Percentiles rank a stretch among this genome's conserved stretches.
These are phyloP conservation scores for Macrophomina tecta DNA, from an alignment of 2,329 filamentous ascomycete species.

Conservation along the genomic window DNA sequence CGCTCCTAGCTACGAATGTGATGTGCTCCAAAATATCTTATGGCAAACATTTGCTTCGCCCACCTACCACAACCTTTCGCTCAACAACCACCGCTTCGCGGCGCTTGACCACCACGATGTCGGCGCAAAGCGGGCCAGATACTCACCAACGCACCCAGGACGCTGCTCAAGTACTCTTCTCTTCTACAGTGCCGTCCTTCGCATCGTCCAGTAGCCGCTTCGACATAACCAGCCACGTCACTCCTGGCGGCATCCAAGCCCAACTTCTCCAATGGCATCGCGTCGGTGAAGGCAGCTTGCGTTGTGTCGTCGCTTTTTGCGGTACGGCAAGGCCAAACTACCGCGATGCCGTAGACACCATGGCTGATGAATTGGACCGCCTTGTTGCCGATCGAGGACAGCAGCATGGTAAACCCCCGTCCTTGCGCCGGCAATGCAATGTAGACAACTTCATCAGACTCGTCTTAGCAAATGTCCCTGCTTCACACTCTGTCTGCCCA, in stretches of 20 bases:
- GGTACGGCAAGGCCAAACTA: not conserved
- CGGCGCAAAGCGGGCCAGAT: not conserved
- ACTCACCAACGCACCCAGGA: not conserved
- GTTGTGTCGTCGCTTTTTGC: not conserved
- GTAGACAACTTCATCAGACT: not conserved
- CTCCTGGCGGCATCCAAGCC: not conserved
- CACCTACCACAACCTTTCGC: no score
- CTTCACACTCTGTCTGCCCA: not conserved
- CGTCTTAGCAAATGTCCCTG: not conserved
- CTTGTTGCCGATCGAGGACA: not conserved
- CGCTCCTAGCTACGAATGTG: no score
- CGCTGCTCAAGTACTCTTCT: not conserved
- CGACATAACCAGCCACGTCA: not conserved
- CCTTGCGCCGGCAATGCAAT: not conserved
- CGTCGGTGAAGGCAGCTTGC: not conserved
- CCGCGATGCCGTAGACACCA: not conserved
- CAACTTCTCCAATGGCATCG: constrained; percentile 10
- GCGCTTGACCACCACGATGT: not conserved
- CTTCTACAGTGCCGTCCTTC: not conserved
- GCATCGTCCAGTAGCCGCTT: constrained; percentile 7
- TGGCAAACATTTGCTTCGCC: no score
- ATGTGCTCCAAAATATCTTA: no score
- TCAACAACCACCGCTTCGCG: no score
- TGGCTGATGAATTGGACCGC: not conserved
- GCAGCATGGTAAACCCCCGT: not conserved